These are phyloP conservation scores for Aspergillus bridgeri DNA, from an alignment of 495 filamentous ascomycete species.

Conservation along the genomic window DNA sequence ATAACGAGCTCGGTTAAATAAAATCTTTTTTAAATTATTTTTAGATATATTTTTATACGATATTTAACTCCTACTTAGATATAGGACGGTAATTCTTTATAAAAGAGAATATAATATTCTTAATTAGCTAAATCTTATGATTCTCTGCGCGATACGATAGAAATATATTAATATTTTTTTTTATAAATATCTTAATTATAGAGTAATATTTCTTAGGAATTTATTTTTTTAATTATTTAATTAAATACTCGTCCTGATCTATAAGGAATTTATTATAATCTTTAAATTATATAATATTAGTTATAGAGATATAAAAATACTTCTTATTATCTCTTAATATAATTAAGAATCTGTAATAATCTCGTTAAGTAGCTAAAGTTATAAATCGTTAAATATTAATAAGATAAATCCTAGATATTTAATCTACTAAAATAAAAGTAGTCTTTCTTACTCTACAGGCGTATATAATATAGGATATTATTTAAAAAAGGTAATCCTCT, in stretches of 20 bases:
- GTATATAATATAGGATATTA: too few relatives aligned
- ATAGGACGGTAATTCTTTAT: not conserved
- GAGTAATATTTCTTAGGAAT: not conserved
- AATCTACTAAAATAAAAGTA: too few relatives aligned
- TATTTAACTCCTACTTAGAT: not conserved
- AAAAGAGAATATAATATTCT: not conserved
- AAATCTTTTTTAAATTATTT: not conserved
- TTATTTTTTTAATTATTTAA: not conserved
- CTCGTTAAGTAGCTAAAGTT: not conserved
- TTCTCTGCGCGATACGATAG: not conserved
- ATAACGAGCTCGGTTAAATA: too few relatives aligned
- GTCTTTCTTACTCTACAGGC: too few relatives aligned
- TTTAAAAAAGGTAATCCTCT: too few relatives aligned
- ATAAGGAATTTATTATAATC: not conserved
- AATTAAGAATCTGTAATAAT: not conserved
- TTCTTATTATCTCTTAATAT: not conserved
- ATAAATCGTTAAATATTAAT: not conserved
- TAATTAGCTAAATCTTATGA: not conserved
- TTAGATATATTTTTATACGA: not conserved
- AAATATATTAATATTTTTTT: not conserved
- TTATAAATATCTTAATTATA: not conserved
- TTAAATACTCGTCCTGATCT: not conserved
- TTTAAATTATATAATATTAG: not conserved
- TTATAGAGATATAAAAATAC: not conserved
- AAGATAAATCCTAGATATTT: too few relatives aligned